Evolutionary conservation across 2,329 filamentous ascomycete genomes (phyloP), one percentile per base, ranked within the genome.

Genomic region (Phaeosphaeriaceae sp.): DNA sequence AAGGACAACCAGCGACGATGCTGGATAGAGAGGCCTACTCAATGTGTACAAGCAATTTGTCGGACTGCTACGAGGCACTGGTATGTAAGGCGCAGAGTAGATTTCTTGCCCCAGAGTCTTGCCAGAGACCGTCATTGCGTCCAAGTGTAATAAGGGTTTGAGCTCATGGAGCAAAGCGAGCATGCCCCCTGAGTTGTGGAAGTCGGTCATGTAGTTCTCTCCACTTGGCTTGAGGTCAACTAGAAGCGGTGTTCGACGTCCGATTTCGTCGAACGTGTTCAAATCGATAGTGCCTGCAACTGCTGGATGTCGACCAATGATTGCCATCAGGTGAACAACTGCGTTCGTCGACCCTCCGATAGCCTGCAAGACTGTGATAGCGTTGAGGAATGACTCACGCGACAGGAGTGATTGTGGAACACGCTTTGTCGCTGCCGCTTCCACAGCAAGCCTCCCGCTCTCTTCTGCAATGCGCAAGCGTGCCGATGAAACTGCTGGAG

Each of bases 201-300:
- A 85, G 71, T 96, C 92, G 57, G 90, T 91, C 91, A 96, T 95
- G 74, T 91, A 88, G 78, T 93, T 92, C 65, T 89, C 88, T 20
- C 93, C 93, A 48, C 87, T 91, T 0, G 93, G 93, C 0, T 91
- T 90, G 17, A 96, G 84, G 73, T 96, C 89, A 2, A 92, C 92
- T 46, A 96, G 86, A 76, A 92, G 91, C 0, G 92, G 92, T 0
- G 92, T 91, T 73, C 89, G 89, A 77, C 93, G 84, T 72, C 89
- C 91, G 49, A 92, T 88, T 57, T 89, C 84, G 74, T 92, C 89
- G 66, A 96, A 83, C 72, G 95, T 91, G 72, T 93, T 90, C 27
- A 96, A 81, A 0, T 87, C 89, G 25, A 96, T 82, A 0, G 91
- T 90, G 73, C 90, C 89, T 50, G 92, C 91, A 3, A 85, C 58